Percentiles rank a stretch among this genome's conserved stretches.
These are phyloP conservation scores for Mortierella hygrophila DNA, from an alignment of 192 early-diverging fungal genomes.

Conservation along the genomic window DNA sequence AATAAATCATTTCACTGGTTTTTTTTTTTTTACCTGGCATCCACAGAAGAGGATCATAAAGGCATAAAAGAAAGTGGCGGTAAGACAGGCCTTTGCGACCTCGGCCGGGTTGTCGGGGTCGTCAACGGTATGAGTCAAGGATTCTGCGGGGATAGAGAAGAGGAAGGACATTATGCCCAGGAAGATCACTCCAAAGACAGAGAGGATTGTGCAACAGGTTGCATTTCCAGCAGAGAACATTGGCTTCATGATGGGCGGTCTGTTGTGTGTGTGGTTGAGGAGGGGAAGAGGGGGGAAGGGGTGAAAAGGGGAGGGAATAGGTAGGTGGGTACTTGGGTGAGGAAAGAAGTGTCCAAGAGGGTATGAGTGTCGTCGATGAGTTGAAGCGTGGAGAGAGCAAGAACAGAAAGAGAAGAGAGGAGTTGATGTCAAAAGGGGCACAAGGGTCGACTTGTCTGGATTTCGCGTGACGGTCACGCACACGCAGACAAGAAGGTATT, in stretches of 20 bases:
- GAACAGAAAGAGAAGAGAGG: not conserved
- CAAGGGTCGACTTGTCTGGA: not conserved
- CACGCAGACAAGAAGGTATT: not conserved
- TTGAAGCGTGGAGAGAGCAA: not conserved
- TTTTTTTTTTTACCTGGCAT: conserved; percentile 58
- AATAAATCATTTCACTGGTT: not conserved
- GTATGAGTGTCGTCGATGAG: not conserved
- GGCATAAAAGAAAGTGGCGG: conserved; percentile 63
- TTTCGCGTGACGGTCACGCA: conserved; percentile 7
- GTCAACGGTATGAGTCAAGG: conserved; percentile 58
- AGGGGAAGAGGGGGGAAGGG: not conserved
- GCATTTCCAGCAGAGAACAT: conserved; percentile 62
- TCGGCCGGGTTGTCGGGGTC: conserved; percentile 63
- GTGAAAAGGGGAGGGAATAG: not conserved
- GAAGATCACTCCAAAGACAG: conserved; percentile 65
- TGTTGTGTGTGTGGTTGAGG: not conserved
- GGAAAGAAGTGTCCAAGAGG: not conserved
- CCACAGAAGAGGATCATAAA: conserved; percentile 65
- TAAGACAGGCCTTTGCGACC: conserved; percentile 63
- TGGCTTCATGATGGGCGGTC: conserved; percentile 59
- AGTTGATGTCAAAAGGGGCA: not conserved
- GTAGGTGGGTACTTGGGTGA: not conserved
- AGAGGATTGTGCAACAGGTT: conserved; percentile 61
- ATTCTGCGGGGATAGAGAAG: conserved; percentile 61
- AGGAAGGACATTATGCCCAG: conserved; percentile 57